Evolutionary conservation across 2,329 filamentous ascomycete genomes (phyloP).

Genomic region (Sclerotinia trifoliorum): DNA sequence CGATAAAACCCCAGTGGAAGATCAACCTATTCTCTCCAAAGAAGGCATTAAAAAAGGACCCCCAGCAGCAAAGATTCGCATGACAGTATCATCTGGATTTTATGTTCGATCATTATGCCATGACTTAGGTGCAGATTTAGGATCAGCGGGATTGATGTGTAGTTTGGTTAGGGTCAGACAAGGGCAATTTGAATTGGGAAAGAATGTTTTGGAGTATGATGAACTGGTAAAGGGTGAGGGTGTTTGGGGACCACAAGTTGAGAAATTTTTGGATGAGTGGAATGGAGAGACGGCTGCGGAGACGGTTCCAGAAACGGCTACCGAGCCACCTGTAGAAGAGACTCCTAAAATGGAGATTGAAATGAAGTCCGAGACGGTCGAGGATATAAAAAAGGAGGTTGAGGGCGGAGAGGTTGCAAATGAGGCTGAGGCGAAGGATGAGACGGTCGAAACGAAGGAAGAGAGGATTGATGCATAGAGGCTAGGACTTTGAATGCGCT

Average conservation of each 20-base stretch:
- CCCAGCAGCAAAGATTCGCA: conserved; percentile 76
- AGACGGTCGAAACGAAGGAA: background rate
- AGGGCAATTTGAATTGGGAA: conserved; percentile 71
- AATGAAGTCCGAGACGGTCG: background rate
- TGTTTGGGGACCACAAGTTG: conserved; percentile 77
- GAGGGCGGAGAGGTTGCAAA: background rate
- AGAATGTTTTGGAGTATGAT: conserved; percentile 74
- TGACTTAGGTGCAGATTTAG: conserved; percentile 80
- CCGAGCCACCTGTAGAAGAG: background rate
- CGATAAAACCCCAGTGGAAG: conserved; percentile 26
- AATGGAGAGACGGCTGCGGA: background rate
- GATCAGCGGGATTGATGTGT: conserved; percentile 82
- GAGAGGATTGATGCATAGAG: background rate
- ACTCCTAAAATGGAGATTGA: background rate
- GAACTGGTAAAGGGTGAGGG: conserved; percentile 75
- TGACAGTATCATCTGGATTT: conserved; percentile 94
- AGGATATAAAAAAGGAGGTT: no score
- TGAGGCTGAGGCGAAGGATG: background rate
- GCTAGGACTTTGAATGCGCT: background rate
- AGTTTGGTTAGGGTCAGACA: conserved; percentile 79
- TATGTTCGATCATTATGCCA: conserved; percentile 94
- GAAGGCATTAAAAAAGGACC: conserved; percentile 48
- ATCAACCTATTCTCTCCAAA: conserved; percentile 15
- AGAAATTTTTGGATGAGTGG: conserved; percentile 50
- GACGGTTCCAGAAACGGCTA: background rate